Evolutionary conservation across 129 eudicot species (phyloP).

Genomic region (Lonicera japonica): DNA sequence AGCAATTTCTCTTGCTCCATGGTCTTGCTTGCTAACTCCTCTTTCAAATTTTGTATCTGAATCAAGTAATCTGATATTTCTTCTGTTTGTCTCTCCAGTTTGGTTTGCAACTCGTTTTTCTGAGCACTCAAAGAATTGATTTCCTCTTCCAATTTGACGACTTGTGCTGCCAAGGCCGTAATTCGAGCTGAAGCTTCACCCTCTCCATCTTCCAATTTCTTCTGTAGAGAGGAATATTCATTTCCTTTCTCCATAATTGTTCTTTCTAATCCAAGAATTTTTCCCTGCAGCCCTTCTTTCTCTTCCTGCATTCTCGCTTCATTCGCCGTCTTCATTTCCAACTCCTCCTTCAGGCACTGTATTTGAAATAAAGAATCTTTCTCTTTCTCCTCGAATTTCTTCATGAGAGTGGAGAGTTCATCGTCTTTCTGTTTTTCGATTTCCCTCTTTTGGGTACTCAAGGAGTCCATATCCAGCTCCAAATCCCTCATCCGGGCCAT

Average conservation of each 20-base stretch:
- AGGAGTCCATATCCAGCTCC: slow-evolving; percentile 50
- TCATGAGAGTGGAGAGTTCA: slow-evolving; percentile 43
- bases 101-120: slow-evolving; percentile 7
- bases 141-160: slow-evolving; percentile 5
- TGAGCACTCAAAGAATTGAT: slow-evolving; percentile 7
- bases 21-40: background rate
- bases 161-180: background rate
- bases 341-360: slow-evolving; percentile 32
- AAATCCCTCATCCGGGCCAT: slow-evolving; percentile 43
- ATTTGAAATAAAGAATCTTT: slow-evolving; percentile 32
- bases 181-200: background rate
- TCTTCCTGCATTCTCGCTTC: background rate
- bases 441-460: slow-evolving; percentile 43
- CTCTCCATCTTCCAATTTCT: slow-evolving; percentile 6
- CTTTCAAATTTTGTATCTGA: background rate
- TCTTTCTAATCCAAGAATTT: background rate
- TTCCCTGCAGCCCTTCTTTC: background rate
- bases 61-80: background rate
- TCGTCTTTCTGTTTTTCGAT: slow-evolving; percentile 59
- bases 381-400: slow-evolving; percentile 49
- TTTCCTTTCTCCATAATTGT: background rate
- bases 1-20: background rate
- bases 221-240: background rate
- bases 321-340: background rate
- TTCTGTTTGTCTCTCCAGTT: background rate